phyloP scores from a whole-genome alignment of 345 rosid species.

The Angophora floribunda region DNA sequence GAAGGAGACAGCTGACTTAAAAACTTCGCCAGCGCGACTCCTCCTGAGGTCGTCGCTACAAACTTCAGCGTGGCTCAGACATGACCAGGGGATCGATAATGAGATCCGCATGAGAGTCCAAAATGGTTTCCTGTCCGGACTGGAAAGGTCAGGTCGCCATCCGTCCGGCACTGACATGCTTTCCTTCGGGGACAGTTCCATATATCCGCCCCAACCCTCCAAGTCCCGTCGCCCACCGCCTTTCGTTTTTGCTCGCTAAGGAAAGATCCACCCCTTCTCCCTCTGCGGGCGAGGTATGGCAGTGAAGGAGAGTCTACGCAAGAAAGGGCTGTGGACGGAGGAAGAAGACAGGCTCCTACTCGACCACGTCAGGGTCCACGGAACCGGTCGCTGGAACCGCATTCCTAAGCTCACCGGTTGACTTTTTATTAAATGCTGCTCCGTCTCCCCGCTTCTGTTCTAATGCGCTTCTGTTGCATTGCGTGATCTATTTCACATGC shows the following conservation, averaged over 20 bases:
- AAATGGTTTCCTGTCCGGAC: background rate
- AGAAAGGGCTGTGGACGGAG: conserved; percentile 21
- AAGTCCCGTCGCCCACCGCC: background rate
- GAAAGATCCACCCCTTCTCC: background rate
- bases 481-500: background rate
- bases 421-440: background rate
- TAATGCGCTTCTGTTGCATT: background rate
- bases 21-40: background rate
- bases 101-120: background rate
- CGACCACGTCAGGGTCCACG: conserved; percentile 13
- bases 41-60: background rate
- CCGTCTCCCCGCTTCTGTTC: background rate
- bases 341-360: conserved; percentile 16
- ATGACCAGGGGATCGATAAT: background rate
- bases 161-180: background rate
- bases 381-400: conserved; percentile 21
- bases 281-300: background rate
- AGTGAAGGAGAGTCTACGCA: background rate
- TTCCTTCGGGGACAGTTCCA: background rate
- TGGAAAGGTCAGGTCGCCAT: background rate
- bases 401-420: conserved; percentile 13
- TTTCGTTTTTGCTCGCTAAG: background rate
- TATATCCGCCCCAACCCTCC: background rate
- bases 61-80: background rate
- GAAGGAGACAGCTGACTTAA: background rate